Evolutionary conservation across 441 rosid species (phyloP), one percentile per base, ranked within the genome.

Genomic region (Bocquillonia castaneifolia): DNA sequence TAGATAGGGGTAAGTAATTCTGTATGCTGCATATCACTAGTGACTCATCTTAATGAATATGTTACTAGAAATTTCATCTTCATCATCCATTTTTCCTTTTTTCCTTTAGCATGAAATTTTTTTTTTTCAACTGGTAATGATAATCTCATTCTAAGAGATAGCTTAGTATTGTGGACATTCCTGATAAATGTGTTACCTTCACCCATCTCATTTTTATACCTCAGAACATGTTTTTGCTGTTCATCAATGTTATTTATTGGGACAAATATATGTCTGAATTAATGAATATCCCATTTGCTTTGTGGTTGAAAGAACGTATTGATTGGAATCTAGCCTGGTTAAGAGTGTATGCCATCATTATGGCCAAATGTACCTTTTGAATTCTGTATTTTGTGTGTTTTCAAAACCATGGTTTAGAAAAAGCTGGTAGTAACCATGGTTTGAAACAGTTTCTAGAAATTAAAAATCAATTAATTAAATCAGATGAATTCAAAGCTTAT

Each of bases 1-100:
- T 95, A 73, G 99, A 95, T 68, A 82, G 99, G 82, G 88, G 99
- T 95, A 70, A 70, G 71, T 62, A 39, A 39, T 72, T 67, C 62
- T 67, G 42, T 2, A 29, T 72, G 63, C 62, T 67, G 42, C 1
- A 29, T 66, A 53, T 63, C 45, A 34, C 15, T 42, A 47, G 7
- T 40, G 39, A 22, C 39, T 50, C 29, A 14, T 48, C 64, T 37
- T 57, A 18, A 39, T 14, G 29, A 23, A n/a, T 17, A 6, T 57
- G 17, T 7, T 48, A 39, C 3, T 12, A 10, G 32, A 45, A 63
- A 63, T 63, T 47, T 44, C 13, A 7, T 47, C 25, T 28, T 64
- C 45, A 65, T 34, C 15, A 26, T 28, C n/a, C n/a, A n/a, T 58
- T 68, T 36, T 9, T 36, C 12, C 20, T 50, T 68, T 34, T 28